Evolutionary conservation across 352 stramenopile species (phyloP).

Genomic region (Pythium brassicae): DNA sequence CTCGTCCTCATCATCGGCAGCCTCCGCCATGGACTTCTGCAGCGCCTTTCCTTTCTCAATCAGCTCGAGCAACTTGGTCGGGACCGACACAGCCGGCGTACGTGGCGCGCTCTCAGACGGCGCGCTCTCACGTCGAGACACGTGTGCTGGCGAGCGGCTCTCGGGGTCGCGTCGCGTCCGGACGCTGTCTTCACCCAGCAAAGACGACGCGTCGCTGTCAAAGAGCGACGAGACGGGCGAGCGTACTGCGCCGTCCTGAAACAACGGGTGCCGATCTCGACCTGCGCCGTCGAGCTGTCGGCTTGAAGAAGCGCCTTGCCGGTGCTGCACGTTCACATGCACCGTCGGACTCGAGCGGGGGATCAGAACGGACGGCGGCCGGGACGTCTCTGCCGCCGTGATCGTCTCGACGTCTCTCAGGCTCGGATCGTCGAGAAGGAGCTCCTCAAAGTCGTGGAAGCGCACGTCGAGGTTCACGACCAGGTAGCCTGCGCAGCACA

Average conservation of each 20-base stretch:
- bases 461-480: constrained; percentile 19
- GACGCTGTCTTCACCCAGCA: neutral
- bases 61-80: constrained; percentile 15
- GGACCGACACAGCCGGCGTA: no score
- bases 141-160: no score
- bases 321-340: neutral
- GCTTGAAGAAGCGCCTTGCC: no score
- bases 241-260: neutral
- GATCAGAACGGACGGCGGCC: constrained; percentile 2
- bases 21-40: constrained; percentile 41
- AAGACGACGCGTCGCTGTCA: constrained; percentile 9
- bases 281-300: no score
- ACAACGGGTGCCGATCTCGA: neutral
- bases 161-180: no score
- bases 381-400: neutral
- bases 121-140: no score
- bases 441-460: neutral
- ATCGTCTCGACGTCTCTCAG: neutral
- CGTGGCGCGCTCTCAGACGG: no score
- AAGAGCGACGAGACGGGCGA: constrained; percentile 10
- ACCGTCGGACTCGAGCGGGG: constrained; percentile 2
- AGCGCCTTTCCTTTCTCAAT: constrained; percentile 43
- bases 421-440: neutral
- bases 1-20: constrained; percentile 14
- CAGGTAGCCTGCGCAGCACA: constrained; percentile 19